Evolutionary conservation across 176 grass and related monocot species (phyloP), one percentile per base, ranked within the genome.

Genomic region (Oryza meridionalis): DNA sequence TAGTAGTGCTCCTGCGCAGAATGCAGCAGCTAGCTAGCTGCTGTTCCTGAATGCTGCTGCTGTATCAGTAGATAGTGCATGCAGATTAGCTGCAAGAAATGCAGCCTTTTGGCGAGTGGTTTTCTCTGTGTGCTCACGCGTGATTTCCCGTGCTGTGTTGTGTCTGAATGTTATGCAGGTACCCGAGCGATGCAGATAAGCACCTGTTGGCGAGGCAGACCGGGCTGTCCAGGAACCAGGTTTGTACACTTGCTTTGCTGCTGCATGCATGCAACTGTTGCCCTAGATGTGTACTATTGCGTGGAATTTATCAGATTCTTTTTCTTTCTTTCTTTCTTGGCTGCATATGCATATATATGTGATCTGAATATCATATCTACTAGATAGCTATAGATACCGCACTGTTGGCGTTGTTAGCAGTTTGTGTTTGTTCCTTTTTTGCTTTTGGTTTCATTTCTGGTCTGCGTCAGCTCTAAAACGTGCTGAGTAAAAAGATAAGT

Each of bases 111-210:
- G 47, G 35, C 22, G 13, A 67, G 77, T 42, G 73, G 46, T 75
- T 90, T 75, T 46, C 35, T 24, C 17, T 67, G 4, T 58, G 65
- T 72, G 77, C 69, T 73, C 63, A 77, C 27, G 68, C 70, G 55
- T 87, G 50, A 29, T 76, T 89, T 76, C 17, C 85, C 53, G 69
- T 90, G 78, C 65, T 90, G 69, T 77, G 21, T 74, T 77, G 21
- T 75, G 35, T 14, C 49, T 51, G 49, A 21, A 19, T 43, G 42
- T 43, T 43, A 11, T 62, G 58, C 91, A 99, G 97, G 88, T 99
- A 99, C 88, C 97, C 97, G 38, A 99, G 93, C 89, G 97, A 99
- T 88, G 97, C 97, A 46, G 97, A 99, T 99, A 99, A 99, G 86
- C 97, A 94, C 89, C 82, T 99, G 90, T 82, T 99, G 93, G 93